These are phyloP conservation scores for Fusarium euwallaceae DNA, from an alignment of 2,329 filamentous ascomycete species.

Conservation along the genomic window DNA sequence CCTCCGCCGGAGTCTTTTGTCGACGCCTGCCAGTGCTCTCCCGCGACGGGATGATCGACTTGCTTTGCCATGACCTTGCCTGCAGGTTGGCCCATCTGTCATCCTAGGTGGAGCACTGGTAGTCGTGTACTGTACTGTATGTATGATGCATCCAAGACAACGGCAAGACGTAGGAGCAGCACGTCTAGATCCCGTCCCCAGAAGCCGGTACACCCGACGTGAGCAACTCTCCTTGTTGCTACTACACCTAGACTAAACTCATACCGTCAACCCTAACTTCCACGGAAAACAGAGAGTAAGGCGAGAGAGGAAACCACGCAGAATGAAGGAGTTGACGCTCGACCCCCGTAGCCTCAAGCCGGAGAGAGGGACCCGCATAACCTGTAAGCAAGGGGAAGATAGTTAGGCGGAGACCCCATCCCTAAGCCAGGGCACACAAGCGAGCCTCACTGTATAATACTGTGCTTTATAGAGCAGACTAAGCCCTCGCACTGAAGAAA, in stretches of 20 bases:
- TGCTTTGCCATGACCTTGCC: conserved; percentile 35
- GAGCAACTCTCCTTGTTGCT: conserved; percentile 1
- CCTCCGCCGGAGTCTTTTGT: conserved; percentile 27
- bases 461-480: conserved; percentile 12
- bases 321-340: conserved; percentile 8
- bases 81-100: conserved; percentile 32
- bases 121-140: conserved; percentile 23
- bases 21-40: conserved; percentile 33
- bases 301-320: neutral
- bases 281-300: neutral
- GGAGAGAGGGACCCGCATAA: conserved; percentile 33
- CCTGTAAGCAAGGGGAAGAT: conserved; percentile 43
- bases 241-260: neutral
- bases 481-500: conserved; percentile 2
- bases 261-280: neutral
- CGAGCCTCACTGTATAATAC: conserved; percentile 8
- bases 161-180: conserved; percentile 13
- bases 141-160: conserved; percentile 36
- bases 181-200: conserved; percentile 12
- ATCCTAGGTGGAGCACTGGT: conserved; percentile 22
- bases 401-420: conserved; percentile 40
- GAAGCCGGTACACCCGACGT: conserved; percentile 7
- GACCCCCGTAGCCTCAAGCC: conserved; percentile 7
- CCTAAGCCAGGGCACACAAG: conserved; percentile 24
- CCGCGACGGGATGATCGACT: conserved; percentile 32